These are phyloP conservation scores for Boletus rex-veris DNA, from an alignment of 768 basidiomycete species.

Conservation along the genomic window DNA sequence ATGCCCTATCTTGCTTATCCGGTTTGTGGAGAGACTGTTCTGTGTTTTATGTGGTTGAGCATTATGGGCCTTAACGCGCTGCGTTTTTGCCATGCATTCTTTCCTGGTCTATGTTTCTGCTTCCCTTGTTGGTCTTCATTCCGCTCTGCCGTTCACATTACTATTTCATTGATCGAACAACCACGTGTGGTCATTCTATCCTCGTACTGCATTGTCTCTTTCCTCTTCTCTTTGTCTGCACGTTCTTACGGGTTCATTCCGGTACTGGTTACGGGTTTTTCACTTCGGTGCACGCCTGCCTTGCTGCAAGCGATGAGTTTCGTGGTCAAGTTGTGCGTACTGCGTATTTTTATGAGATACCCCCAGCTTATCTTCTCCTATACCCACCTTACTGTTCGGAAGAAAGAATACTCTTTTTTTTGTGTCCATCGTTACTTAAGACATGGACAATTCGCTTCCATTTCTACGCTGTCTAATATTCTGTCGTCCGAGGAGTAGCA, in stretches of 20 bases:
- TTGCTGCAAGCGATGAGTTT: slow-evolving; percentile 1
- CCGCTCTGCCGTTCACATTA: slow-evolving; percentile 6
- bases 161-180: slow-evolving; percentile 16
- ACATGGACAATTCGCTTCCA: too few species aligned
- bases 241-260: slow-evolving; percentile 5
- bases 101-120: neutral
- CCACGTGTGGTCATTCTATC: slow-evolving; percentile 9
- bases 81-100: slow-evolving; percentile 2
- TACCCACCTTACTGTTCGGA: neutral
- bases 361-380: slow-evolving; percentile 14
- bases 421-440: neutral
- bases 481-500: too few species aligned
- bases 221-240: neutral
- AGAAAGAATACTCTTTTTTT: neutral
- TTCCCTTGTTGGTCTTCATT: slow-evolving; percentile 4
- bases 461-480: too few species aligned
- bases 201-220: neutral
- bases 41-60: slow-evolving; percentile 4
- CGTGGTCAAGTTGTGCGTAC: slow-evolving; percentile 7
- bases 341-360: slow-evolving; percentile 26
- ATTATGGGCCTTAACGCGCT: neutral
- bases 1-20: neutral
- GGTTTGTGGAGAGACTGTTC: slow-evolving; percentile 8
- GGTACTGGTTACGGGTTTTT: slow-evolving; percentile 25
- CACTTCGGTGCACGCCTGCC: neutral